A percentile compares a stretch with the other conserved stretches of the same genome.
Conservation (phyloP, 768 basidiomycete species). For the Crepidotus variabilis region DNA sequence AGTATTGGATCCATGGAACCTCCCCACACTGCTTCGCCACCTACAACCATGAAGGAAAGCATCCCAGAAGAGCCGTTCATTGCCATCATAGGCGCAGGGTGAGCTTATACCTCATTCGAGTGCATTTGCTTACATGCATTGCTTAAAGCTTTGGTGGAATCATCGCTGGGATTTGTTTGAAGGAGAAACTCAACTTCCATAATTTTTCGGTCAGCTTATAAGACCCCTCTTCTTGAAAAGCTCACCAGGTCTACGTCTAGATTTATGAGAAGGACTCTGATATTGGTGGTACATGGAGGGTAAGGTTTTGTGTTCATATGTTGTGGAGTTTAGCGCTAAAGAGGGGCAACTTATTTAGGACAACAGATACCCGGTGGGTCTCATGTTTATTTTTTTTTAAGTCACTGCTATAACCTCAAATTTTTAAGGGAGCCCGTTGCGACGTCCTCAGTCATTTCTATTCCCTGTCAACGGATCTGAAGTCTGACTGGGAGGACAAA, state of each 20-base stretch:
- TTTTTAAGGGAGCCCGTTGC: slow-evolving; percentile 38
- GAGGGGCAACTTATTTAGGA: slow-evolving; percentile 19
- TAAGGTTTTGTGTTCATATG: slow-evolving; percentile 22
- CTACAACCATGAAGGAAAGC: neutral
- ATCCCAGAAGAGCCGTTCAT: slow-evolving; percentile 5
- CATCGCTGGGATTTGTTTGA: slow-evolving; percentile 37
- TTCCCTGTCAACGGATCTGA: slow-evolving; percentile 43
- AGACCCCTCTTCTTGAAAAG: neutral
- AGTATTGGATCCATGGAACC: no score
- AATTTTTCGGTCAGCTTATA: slow-evolving; percentile 32
- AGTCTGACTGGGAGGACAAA: slow-evolving; percentile 38
- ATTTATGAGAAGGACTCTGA: slow-evolving; percentile 42
- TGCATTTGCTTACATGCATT: neutral
- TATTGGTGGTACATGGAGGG: slow-evolving; percentile 52
- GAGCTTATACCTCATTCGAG: neutral
- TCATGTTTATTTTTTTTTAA: neutral
- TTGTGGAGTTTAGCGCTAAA: neutral
- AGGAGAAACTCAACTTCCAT: slow-evolving; percentile 28
- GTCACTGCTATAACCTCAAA: neutral
- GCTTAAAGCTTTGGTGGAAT: slow-evolving; percentile 34
- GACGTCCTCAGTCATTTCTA: slow-evolving; percentile 41
- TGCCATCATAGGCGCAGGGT: slow-evolving; percentile 33
- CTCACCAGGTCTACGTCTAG: slow-evolving; percentile 20
- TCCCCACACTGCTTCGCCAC: neutral
- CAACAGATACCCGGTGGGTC: slow-evolving; percentile 30